Base-by-base conservation (phyloP, 805 yeast genomes). In the Lipomyces oligophaga region DNA sequence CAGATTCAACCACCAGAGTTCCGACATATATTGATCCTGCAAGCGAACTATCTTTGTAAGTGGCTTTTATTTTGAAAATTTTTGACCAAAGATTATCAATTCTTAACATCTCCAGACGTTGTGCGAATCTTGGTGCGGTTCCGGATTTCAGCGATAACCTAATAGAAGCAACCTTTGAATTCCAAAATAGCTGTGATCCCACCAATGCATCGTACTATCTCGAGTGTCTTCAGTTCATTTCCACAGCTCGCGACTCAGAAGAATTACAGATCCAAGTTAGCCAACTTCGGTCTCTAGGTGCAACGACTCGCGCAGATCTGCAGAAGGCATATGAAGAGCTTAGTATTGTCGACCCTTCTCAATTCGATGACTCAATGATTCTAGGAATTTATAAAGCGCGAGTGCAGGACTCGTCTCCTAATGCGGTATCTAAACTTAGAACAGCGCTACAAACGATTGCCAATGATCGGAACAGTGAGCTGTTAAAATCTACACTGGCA, bases 391-490 rank as follows among this genome's bases (percentile, higher is more conserved):
- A 24, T 41, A 56, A 30, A 27, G 55, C 38, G 11, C 37, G 41
- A 13, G 21, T 50, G 15, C 41, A 34, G 18, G 47, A 49, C 16
- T 20, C 54, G 5, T 45, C 52, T 11, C 13, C 37, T 6, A 48
- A 42, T 3, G 39, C 55, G 21, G n/a, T n/a, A n/a, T 18, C 40
- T 4, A 40, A 45, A 33, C 38, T 58, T 81, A 79, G 77, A 41
- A 70, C 81, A 46, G 79, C 88, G 0, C 67, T 85, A 25, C 66
- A 78, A 24, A 74, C 87, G 0, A 71, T 84, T 30, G 93, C 87
- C 0, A 63, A 75, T 1, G 62, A 68, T 19, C 67, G 85, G 38
- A 75, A 75, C 53, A 80, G 85, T 55, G 69, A 78, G 49, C 57
- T 71, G n/a, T 62, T 85, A 34, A 65, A 80, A 60, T 70, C 77